Evolutionary conservation across 371 early-diverging fungal species (phyloP), one percentile per base, ranked within the genome.

Genomic region (Syncephalastrum monosporum): DNA sequence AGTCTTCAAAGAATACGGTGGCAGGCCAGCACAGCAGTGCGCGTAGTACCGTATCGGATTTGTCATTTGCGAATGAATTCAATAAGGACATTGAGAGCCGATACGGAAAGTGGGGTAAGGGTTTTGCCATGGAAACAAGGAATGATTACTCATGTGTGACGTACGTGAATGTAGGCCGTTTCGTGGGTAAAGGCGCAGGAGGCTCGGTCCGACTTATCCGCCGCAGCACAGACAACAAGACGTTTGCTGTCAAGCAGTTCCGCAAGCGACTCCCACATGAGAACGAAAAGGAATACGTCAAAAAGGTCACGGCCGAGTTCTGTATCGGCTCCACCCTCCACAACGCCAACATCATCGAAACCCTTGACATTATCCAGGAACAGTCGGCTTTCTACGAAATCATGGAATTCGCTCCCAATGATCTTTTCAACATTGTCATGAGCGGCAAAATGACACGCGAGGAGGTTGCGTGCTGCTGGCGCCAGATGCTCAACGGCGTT

Each of bases 161-260:
- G 38, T 41, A 33, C 38, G 2, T 33, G 15, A 33, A 19, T 48
- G 13, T 54, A 67, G 67, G 67, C 8, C 53, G 54, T 1, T 60
- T 60, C 47, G 59, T 88, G 7, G 89, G 89, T 29, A 70, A 77
- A 25, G 89, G 87, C 19, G 82, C 85, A 2, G 87, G 87, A 33
- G 89, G 89, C 13, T 82, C 81, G 0, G 86, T 88, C 19, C 80
- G 84, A 8, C 65, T 87, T 21, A 61, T 78, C 14, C 72, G 67
- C 19, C 68, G 79, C 44, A 70, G 75, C 45, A 61, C 65, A 1
- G 82, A 80, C 53, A 61, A 72, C 55, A 81, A 82, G 61, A 71
- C 77, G 42, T 87, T 88, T 72, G 91, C 91, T 5, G 88, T 88
- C 62, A 90, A 94, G 61, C 86, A 91, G 68, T 94, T 95, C 67